Evolutionary conservation across 2,329 filamentous ascomycete genomes (phyloP).

Genomic region (Paramyrothecium roridum): DNA sequence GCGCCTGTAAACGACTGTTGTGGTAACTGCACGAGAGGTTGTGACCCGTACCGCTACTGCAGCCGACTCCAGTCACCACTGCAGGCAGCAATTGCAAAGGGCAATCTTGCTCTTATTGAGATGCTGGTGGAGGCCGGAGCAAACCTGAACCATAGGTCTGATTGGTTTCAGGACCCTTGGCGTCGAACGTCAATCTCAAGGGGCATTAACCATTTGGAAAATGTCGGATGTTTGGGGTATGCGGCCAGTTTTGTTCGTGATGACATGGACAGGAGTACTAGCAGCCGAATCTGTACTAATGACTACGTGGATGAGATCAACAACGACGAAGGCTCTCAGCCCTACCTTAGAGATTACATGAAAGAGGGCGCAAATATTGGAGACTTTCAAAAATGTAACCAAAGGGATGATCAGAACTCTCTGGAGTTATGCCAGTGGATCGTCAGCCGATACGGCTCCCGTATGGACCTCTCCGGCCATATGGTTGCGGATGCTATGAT

Average conservation of each 20-base stretch:
- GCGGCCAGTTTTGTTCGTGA: neutral
- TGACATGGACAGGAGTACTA: neutral
- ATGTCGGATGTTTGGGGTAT: neutral
- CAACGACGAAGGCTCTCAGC: too few species aligned
- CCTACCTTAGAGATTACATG: too few species aligned
- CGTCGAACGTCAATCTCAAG: neutral
- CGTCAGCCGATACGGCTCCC: neutral
- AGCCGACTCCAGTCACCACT: neutral
- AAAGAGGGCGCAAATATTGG: too few species aligned
- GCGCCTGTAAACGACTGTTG: too few species aligned
- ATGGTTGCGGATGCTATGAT: neutral
- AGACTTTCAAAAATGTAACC: too few species aligned
- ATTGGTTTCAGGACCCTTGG: neutral
- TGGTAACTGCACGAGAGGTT: too few species aligned
- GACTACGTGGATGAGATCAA: too few species aligned
- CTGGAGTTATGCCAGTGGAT: neutral
- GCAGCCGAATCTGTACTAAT: too few species aligned
- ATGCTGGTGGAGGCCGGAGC: neutral
- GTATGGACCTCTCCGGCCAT: neutral
- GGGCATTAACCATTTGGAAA: neutral
- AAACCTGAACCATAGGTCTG: neutral
- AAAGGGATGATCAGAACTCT: neutral
- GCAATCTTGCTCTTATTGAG: neutral
- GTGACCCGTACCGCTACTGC: too few species aligned
- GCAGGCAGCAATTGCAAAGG: neutral